Conservation (phyloP, 176 grass and related monocot species). For the Ampelocalamus luodianensis region DNA sequence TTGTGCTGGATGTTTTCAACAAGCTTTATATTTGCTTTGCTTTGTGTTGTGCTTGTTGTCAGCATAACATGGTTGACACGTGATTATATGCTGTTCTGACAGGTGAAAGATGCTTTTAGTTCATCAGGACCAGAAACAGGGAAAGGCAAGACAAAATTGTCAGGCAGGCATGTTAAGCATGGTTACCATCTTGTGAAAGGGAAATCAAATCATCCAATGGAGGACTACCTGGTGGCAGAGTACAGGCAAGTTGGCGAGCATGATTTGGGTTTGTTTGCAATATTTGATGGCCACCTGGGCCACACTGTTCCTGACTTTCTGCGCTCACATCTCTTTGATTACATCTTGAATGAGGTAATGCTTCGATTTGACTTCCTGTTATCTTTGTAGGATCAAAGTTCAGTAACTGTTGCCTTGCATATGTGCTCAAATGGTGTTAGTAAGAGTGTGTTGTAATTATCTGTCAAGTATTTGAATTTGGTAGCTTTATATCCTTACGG, state of each 20-base stretch:
- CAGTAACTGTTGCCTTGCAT: background rate
- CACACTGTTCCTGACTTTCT: conserved; percentile 86
- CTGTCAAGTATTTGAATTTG: conserved; percentile 26
- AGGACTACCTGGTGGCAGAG: conserved; percentile 88
- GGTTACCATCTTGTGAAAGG: conserved; percentile 93
- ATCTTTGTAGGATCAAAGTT: conserved; percentile 20
- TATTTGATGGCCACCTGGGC: conserved; percentile 90
- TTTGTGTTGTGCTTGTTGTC: background rate
- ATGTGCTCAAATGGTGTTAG: conserved; percentile 20
- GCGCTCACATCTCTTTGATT: conserved; percentile 76
- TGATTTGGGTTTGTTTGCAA: conserved; percentile 86
- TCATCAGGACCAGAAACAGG: conserved; percentile 81
- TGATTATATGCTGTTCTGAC: conserved; percentile 18
- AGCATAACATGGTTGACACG: conserved; percentile 13
- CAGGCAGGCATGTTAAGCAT: conserved; percentile 67
- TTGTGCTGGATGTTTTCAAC: conserved; percentile 3
- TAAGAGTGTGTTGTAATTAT: conserved; percentile 3
- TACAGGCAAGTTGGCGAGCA: conserved; percentile 66
- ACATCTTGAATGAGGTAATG: conserved; percentile 91
- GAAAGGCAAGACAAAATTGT: conserved; percentile 87
- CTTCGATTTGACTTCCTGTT: background rate
- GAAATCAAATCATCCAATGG: conserved; percentile 92
- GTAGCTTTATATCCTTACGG: conserved; percentile 8
- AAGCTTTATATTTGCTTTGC: conserved; percentile 28
- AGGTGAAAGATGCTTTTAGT: conserved; percentile 86